Evolutionary conservation across 169 alveolate species (phyloP), one percentile per base, ranked within the genome.

Genomic region (Plasmodium malariae): DNA sequence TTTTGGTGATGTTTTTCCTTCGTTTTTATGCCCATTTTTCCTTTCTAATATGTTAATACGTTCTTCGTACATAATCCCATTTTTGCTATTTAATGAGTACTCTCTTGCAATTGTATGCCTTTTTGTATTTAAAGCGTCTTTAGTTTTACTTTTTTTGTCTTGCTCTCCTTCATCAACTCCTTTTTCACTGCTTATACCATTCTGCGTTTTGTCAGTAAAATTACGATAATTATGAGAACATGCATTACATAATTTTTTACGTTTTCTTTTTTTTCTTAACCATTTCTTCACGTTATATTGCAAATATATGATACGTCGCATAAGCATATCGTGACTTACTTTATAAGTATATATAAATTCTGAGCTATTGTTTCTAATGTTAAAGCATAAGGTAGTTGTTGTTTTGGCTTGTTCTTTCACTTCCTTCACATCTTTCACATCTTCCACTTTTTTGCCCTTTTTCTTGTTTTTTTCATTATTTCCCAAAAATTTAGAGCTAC

Each of bases 341-440:
- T 83, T 51, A 28, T 83, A 83, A 11, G n/a, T 51, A 48, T 59
- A 83, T 59, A 67, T 60, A 83, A 83, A 59, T 32, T 67, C 65
- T 49, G 55, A 11, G 32, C 34, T 83, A 9, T 83, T 83, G 24
- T 54, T 19, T 26, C 36, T 28, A 30, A 19, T 54, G 49, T 83
- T 83, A 36, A 83, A 57, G 60, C 49, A 36, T 26, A 83, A 24
- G n/a, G 55, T 67, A 32, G 71, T 83, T 24, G 63, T 40, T 34
- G 24, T 19, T 57, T 30, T 43, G 17, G 24, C 40, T 32, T 17
- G 32, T 65, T 37, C 11, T 83, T 24, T 48, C 30, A 30, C 51
- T 49, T 24, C 28, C 36, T 26, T 32, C 3, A 3, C n/a, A n/a
- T 14, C 9, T 51, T 14, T 19, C 36, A n/a, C 28, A 11, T 19